Percentiles rank a stretch among this genome's conserved stretches.
These are phyloP conservation scores for Fusarium beomiforme DNA, from an alignment of 2,329 filamentous ascomycete genomes.

Conservation along the genomic window DNA sequence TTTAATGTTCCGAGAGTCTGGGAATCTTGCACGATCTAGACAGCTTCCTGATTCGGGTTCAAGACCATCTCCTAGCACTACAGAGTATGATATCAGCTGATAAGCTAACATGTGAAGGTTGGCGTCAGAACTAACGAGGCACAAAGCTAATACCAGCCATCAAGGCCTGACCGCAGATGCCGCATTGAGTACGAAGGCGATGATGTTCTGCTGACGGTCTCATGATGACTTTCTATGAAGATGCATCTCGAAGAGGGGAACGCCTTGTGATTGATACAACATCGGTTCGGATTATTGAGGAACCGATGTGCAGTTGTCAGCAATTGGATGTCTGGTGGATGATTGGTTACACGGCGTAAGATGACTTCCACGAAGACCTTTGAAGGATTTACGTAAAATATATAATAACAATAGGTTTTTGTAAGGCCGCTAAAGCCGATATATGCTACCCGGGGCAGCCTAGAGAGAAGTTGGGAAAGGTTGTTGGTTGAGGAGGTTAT, in stretches of 20 bases:
- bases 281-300: conserved; percentile 17
- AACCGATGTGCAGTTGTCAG: conserved; percentile 2
- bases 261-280: neutral
- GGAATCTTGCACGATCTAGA: neutral
- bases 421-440: rapidly evolving
- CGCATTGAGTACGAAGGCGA: conserved; percentile 3
- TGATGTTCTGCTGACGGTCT: neutral
- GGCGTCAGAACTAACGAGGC: neutral
- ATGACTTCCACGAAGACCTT: rapidly evolving
- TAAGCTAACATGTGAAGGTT: rapidly evolving
- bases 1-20: neutral
- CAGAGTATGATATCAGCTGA: neutral
- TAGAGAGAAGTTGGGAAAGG: too few relatives aligned
- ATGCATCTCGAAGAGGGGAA: neutral
- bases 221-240: neutral
- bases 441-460: too few relatives aligned
- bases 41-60: neutral
- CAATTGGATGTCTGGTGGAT: neutral
- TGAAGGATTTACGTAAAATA: rapidly evolving
- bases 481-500: too few relatives aligned
- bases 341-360: neutral
- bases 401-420: rapidly evolving
- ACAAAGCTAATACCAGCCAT: neutral
- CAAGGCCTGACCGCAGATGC: neutral
- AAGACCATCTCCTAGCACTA: neutral